These are phyloP conservation scores for Globisporangium paroecandrum DNA, from an alignment of 352 stramenopile species.

Conservation along the genomic window DNA sequence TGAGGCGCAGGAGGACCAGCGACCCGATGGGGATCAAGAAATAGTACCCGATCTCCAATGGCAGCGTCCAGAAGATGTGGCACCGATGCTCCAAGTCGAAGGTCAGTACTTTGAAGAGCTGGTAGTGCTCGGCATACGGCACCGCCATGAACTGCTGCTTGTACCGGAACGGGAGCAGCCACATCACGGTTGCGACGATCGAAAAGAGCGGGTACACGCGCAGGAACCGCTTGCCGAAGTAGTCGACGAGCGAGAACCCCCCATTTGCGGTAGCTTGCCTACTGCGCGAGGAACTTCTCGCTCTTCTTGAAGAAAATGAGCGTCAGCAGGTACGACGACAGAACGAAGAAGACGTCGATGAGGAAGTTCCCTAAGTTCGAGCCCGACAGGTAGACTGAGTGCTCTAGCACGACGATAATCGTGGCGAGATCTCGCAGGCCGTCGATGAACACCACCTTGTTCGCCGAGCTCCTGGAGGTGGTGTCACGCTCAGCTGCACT, in stretches of 20 bases:
- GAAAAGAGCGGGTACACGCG: conserved; percentile 51
- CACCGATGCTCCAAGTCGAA: conserved; percentile 20
- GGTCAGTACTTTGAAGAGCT: conserved; percentile 33
- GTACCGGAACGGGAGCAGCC: conserved; percentile 26
- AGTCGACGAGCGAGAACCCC: conserved; percentile 24
- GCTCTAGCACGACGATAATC: conserved; percentile 20
- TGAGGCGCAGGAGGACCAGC: conserved; percentile 3
- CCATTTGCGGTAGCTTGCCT: conserved; percentile 14
- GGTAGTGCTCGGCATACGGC: conserved; percentile 20
- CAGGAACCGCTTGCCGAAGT: conserved; percentile 47
- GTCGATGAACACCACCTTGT: conserved; percentile 16
- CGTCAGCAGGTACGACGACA: conserved; percentile 24
- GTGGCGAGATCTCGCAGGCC: conserved; percentile 13
- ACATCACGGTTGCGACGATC: conserved; percentile 27
- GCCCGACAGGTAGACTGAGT: conserved; percentile 15
- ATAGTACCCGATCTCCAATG: conserved; percentile 46
- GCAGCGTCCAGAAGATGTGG: conserved; percentile 49
- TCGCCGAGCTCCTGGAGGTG: too few species aligned
- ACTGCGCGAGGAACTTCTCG: conserved; percentile 14
- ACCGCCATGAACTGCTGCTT: conserved; percentile 26
- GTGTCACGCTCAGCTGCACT: too few species aligned
- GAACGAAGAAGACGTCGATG: conserved; percentile 25
- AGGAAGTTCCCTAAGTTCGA: conserved; percentile 11
- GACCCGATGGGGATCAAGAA: conserved; percentile 30
- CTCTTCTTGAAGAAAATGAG: conserved; percentile 23